Base-by-base conservation (phyloP, 139 green algal species). In the Haematococcus sp. region DNA sequence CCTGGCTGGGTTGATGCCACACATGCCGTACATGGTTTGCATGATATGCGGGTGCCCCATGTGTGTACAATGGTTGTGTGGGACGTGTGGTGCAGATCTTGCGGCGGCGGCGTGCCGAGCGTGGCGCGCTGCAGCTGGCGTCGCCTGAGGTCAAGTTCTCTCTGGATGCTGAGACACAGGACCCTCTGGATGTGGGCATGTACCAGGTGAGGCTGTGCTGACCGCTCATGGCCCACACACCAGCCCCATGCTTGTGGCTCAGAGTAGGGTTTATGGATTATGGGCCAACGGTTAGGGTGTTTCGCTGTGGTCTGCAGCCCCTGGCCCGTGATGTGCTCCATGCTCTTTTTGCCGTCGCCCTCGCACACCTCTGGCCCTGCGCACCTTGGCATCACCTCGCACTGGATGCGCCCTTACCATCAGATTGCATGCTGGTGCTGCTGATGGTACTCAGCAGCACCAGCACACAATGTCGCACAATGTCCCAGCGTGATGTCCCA, bases 61-160 rank as follows among this genome's bases (percentile, higher is more conserved):
- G 44, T 16, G 13, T 13, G 13, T 16, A 54, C 16, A 13, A 16
- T 16, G 13, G 13, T 54, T 13, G 13, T 54, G 44, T 54, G 44
- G 13, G 13, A 16, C 27, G 27, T 66, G 58, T 43, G 76, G 70
- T 79, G 35, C 74, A 80, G 83, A 85, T 89, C 51, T 68, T 95
- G 69, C 70, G 93, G n/a, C 61, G 74, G 22, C 65, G 79, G 46
- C 87, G 94, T 11, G 71, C 79, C 22, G 90, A 92, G 13, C 67
- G 79, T 13, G 95, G 95, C 40, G 95, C 95, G 2, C 84, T 98
- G 58, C 88, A 92, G 63, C 87, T 99, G 22, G 95, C 95, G 2
- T 96, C 88, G 1, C 92, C 94, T 4, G 95, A 99, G 78, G 95
- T 99, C 44, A 96, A 95, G 80, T 98, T 99, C 81, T 81, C 94